A percentile compares a stretch with the other conserved stretches of the same genome.
Evolutionary conservation across 768 basidiomycete species (phyloP).

Genomic region (Paxillus rubicundulus): DNA sequence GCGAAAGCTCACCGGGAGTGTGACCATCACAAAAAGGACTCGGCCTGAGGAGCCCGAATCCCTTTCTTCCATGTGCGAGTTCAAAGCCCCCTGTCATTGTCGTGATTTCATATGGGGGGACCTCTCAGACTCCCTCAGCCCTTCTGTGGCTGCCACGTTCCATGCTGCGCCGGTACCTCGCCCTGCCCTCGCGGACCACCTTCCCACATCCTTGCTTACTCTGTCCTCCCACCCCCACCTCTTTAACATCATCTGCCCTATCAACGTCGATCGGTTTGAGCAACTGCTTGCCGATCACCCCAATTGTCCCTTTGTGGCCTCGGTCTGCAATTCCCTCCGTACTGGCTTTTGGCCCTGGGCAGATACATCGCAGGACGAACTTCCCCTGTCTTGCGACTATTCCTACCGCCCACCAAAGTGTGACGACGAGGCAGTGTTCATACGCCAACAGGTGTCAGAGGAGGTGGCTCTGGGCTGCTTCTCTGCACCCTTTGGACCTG

Average conservation of each 20-base stretch:
- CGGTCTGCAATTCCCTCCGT: slow-evolving; percentile 27
- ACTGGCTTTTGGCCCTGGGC: slow-evolving; percentile 49
- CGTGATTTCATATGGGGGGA: background rate
- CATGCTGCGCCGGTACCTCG: background rate
- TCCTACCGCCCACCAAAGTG: slow-evolving; percentile 20
- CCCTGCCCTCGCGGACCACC: slow-evolving; percentile 4
- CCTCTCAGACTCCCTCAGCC: background rate
- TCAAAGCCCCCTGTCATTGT: background rate
- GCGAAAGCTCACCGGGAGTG: background rate
- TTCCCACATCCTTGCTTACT: slow-evolving; percentile 17
- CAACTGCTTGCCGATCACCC: slow-evolving; percentile 32
- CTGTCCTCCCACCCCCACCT: slow-evolving; percentile 28
- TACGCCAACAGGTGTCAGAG: too few species aligned
- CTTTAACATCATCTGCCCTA: slow-evolving; percentile 37
- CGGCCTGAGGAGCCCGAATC: background rate
- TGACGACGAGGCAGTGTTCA: too few species aligned
- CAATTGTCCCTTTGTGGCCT: slow-evolving; percentile 37
- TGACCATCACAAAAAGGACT: too few species aligned
- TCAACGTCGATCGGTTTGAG: slow-evolving; percentile 34
- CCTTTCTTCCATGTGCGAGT: background rate
- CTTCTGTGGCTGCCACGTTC: background rate
- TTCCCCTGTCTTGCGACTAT: slow-evolving; percentile 26
- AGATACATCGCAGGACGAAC: slow-evolving; percentile 14
- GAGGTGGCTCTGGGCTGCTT: too few species aligned
- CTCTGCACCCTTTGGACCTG: too few species aligned